Evolutionary conservation across 2,329 filamentous ascomycete genomes (phyloP).

Genomic region (Trichoderma sp.): DNA sequence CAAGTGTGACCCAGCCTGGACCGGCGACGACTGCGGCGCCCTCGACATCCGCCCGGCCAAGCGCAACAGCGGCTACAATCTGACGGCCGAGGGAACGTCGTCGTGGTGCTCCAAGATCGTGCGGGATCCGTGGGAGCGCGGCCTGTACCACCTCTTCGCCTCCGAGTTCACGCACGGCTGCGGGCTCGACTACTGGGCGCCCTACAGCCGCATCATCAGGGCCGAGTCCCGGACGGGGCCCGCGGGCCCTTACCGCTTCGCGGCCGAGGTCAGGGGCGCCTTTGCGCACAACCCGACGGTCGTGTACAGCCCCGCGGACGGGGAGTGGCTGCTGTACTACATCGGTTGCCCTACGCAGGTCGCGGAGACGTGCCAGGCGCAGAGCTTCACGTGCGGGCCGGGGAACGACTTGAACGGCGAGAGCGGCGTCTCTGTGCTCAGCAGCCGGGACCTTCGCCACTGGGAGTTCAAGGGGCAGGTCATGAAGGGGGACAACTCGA

Average conservation of each 20-base stretch:
- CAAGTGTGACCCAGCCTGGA: conserved; percentile 49
- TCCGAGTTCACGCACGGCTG: conserved; percentile 51
- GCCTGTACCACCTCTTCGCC: conserved; percentile 49
- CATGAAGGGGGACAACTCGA: conserved; percentile 29
- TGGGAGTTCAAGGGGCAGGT: conserved; percentile 32
- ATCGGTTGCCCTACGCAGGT: conserved; percentile 41
- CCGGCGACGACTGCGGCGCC: conserved; percentile 46
- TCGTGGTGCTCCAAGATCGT: conserved; percentile 53
- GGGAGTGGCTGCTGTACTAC: conserved; percentile 48
- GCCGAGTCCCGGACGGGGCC: conserved; percentile 50
- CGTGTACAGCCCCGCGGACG: conserved; percentile 49
- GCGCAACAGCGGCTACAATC: conserved; percentile 49
- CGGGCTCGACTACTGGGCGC: conserved; percentile 51
- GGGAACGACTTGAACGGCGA: conserved; percentile 33
- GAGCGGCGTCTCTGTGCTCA: conserved; percentile 37
- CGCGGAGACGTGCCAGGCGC: conserved; percentile 22
- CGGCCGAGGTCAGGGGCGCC: conserved; percentile 44
- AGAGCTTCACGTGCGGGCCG: conserved; percentile 32
- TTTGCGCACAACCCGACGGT: conserved; percentile 53
- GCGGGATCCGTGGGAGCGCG: conserved; percentile 44
- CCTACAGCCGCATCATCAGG: conserved; percentile 48
- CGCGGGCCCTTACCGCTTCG: conserved; percentile 48
- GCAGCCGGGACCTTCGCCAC: conserved; percentile 30
- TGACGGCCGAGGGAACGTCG: conserved; percentile 46
- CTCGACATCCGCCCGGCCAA: conserved; percentile 49